Percentiles rank a stretch among this genome's conserved stretches.
These are phyloP conservation scores for Plasmodium blacklocki DNA, from an alignment of 169 alveolate species.

Conservation along the genomic window DNA sequence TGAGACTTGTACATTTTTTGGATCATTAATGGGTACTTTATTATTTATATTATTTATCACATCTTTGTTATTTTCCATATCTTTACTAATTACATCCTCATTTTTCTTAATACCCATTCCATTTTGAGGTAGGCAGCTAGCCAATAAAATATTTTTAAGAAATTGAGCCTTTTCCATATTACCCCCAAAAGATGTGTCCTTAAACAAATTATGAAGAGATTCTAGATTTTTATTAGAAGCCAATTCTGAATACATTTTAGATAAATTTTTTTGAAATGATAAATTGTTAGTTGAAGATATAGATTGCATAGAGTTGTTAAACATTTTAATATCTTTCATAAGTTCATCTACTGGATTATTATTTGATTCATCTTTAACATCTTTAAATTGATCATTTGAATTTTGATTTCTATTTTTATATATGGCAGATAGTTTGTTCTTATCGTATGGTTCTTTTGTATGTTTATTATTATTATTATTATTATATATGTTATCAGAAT, in stretches of 20 bases:
- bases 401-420: not conserved
- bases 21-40: no score
- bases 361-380: not conserved
- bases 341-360: slow-evolving; percentile 27
- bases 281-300: slow-evolving; percentile 18
- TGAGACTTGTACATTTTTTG: not conserved
- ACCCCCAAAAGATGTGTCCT: not conserved
- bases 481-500: no score
- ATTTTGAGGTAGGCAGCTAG: not conserved
- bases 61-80: not conserved
- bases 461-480: no score
- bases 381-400: not conserved
- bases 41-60: no score
- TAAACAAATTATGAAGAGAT: slow-evolving; percentile 22
- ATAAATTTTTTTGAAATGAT: slow-evolving; percentile 9
- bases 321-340: slow-evolving; percentile 31
- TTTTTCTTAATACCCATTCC: no score
- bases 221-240: slow-evolving; percentile 44
- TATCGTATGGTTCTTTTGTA: no score
- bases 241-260: slow-evolving; percentile 43
- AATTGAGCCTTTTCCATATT: not conserved
- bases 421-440: no score
- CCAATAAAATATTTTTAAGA: not conserved
- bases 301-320: slow-evolving; percentile 51
- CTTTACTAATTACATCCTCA: not conserved